A percentile compares a stretch with the other conserved stretches of the same genome.
Evolutionary conservation across 1,284 basidiomycete genomes (phyloP).

Genomic region (Leccinum laetum): DNA sequence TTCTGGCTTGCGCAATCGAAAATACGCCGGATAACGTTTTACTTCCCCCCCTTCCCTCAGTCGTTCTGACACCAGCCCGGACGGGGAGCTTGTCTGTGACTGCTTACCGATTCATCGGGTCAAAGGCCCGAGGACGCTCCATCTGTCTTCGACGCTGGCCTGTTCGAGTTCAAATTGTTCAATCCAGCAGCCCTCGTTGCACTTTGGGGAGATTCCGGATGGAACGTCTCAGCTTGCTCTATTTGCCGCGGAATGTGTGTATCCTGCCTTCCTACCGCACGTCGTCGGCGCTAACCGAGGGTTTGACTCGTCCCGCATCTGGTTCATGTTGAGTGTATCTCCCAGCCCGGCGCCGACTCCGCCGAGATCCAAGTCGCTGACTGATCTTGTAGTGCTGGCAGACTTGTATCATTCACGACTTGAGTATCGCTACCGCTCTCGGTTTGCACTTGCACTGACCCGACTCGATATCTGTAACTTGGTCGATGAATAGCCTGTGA

Average conservation of each 20-base stretch:
- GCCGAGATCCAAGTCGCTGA: background rate
- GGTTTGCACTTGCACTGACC: background rate
- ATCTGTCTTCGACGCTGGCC: background rate
- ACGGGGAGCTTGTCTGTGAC: background rate
- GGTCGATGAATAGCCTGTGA: background rate
- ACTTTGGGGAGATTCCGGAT: background rate
- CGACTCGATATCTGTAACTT: background rate
- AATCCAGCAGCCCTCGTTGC: background rate
- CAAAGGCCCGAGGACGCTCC: background rate
- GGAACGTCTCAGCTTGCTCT: background rate
- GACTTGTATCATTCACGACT: background rate
- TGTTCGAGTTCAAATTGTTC: background rate
- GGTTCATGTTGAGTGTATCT: background rate
- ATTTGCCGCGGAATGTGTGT: background rate
- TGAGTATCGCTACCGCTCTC: background rate
- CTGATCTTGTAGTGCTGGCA: too few relatives aligned
- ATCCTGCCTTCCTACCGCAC: background rate
- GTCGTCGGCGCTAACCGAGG: background rate
- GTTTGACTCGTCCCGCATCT: background rate
- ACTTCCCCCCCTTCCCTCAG: background rate
- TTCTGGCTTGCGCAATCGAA: background rate
- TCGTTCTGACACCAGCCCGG: background rate
- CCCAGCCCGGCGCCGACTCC: too few relatives aligned
- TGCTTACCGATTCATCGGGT: background rate
- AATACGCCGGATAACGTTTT: background rate